phyloP scores from a whole-genome alignment of 768 basidiomycete genomes.

The Tulasnella sp. region DNA sequence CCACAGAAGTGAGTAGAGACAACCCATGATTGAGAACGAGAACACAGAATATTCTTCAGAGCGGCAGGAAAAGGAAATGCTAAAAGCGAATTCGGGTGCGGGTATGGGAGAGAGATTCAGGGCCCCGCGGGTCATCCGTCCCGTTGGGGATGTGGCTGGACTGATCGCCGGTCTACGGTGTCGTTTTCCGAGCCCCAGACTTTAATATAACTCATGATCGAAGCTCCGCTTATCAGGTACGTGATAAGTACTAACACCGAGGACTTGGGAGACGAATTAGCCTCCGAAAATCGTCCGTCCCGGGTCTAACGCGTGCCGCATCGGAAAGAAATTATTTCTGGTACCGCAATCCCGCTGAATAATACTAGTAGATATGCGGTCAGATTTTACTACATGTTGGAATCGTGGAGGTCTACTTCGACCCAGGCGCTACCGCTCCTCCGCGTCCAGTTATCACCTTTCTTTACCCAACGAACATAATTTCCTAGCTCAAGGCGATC shows the following conservation, averaged over 20 bases:
- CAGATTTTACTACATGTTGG: too few species aligned
- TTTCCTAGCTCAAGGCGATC: not conserved
- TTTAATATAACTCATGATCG: too few species aligned
- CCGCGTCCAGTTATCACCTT: not conserved
- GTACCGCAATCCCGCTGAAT: too few species aligned
- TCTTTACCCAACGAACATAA: not conserved
- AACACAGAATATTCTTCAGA: too few species aligned
- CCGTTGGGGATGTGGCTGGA: not conserved
- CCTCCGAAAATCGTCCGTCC: not conserved
- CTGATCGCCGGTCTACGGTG: not conserved
- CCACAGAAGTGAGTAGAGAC: not conserved
- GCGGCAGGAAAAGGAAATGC: not conserved
- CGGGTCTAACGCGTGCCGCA: not conserved
- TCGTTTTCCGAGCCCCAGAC: not conserved
- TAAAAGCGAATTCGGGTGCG: not conserved
- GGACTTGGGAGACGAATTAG: not conserved
- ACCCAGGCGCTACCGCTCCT: not conserved
- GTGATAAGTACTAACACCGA: too few species aligned
- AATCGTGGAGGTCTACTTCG: too few species aligned
- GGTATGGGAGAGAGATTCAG: not conserved
- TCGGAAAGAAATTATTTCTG: too few species aligned
- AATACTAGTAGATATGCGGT: too few species aligned
- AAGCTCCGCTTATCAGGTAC: too few species aligned
- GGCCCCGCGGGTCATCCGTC: too few species aligned
- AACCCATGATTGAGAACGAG: not conserved